These are phyloP conservation scores for Solanum piurae DNA, from an alignment of 257 asterid genomes.

Conservation along the genomic window DNA sequence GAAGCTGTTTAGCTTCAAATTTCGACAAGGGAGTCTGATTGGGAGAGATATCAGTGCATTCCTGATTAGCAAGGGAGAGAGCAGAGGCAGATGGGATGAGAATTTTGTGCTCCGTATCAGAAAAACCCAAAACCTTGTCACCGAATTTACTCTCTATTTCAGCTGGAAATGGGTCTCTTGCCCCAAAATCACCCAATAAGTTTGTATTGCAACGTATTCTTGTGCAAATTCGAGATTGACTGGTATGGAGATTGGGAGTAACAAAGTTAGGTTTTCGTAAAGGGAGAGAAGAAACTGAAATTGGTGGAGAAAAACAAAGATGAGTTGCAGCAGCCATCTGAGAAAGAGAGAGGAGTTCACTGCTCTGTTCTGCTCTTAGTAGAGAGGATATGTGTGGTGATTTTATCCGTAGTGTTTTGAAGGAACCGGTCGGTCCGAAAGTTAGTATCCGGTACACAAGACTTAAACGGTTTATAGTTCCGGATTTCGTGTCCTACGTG, in stretches of 20 bases:
- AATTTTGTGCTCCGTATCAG: slow-evolving; percentile 76
- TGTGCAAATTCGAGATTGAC: neutral
- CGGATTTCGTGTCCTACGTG: neutral
- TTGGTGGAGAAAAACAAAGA: slow-evolving; percentile 25
- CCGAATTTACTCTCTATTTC: slow-evolving; percentile 73
- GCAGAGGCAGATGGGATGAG: slow-evolving; percentile 66
- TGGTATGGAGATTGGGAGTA: neutral
- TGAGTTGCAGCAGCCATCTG: slow-evolving; percentile 43
- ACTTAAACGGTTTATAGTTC: neutral
- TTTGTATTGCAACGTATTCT: slow-evolving; percentile 26
- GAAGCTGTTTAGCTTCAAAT: slow-evolving; percentile 37
- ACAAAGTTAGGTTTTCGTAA: slow-evolving; percentile 9
- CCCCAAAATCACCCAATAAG: slow-evolving; percentile 76
- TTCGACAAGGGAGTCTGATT: slow-evolving; percentile 39
- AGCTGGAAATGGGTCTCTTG: slow-evolving; percentile 85
- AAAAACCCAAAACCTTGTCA: slow-evolving; percentile 48
- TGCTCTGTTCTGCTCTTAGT: neutral
- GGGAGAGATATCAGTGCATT: slow-evolving; percentile 30
- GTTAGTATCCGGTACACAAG: neutral
- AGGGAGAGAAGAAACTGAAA: slow-evolving; percentile 15
- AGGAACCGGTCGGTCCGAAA: neutral
- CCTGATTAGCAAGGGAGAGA: slow-evolving; percentile 49
- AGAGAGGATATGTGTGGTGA: neutral
- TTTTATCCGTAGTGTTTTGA: neutral
- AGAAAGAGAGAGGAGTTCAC: neutral